phyloP scores from a whole-genome alignment of 768 basidiomycete genomes.

The Pleurotus cornucopiae region DNA sequence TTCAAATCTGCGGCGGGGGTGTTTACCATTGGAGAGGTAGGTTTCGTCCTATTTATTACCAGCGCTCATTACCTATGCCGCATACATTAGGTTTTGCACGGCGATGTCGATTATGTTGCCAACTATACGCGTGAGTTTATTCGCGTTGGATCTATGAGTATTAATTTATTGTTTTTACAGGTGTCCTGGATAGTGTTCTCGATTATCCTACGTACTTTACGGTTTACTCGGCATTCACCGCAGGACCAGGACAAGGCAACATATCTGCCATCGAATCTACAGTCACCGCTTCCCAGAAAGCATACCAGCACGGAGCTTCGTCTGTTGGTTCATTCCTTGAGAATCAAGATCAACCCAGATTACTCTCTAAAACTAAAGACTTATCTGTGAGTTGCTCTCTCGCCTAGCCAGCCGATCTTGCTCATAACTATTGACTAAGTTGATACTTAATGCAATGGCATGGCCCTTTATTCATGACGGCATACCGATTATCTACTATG shows the following conservation, averaged over 20 bases:
- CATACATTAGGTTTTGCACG: conserved; percentile 19
- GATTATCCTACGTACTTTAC: conserved; percentile 58
- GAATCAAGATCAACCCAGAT: conserved; percentile 66
- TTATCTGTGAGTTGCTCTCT: conserved; percentile 29
- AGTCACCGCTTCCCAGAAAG: conserved; percentile 33
- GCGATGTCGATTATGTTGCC: conserved; percentile 25
- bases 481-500: conserved; percentile 69
- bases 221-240: conserved; percentile 48
- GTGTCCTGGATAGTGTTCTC: conserved; percentile 51
- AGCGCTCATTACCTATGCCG: conserved; percentile 3
- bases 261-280: conserved; percentile 27
- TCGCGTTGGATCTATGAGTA: background rate
- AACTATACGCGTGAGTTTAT: conserved; percentile 31
- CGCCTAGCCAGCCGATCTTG: background rate
- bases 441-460: conserved; percentile 52
- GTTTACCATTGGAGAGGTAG: conserved; percentile 71
- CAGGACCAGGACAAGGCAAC: conserved; percentile 42
- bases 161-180: conserved; percentile 20
- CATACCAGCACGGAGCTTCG: conserved; percentile 32
- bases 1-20: conserved; percentile 63
- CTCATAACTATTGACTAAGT: conserved; percentile 11
- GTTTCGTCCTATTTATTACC: conserved; percentile 25
- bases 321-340: conserved; percentile 65
- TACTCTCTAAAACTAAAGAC: conserved; percentile 45
- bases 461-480: conserved; percentile 67